Base-by-base conservation (phyloP, 2,329 filamentous ascomycete genomes). In the Aureobasidium sp. region DNA sequence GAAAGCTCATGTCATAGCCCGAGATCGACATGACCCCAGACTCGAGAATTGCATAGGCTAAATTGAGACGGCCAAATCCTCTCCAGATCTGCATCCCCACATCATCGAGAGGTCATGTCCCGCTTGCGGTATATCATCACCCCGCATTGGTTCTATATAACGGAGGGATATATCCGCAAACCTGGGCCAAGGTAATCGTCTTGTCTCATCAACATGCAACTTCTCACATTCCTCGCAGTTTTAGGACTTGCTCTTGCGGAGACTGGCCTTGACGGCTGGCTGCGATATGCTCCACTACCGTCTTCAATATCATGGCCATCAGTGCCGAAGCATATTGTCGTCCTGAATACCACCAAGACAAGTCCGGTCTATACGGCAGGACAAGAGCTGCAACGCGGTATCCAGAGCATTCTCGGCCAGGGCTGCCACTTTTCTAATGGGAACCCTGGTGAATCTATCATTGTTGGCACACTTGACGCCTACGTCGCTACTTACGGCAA, bases 331-430 rank as follows among this genome's bases (percentile, higher is more conserved):
- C 73, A 66, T 11, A 79, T 87, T 59, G 70, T 84, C 39, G 73
- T 77, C 3, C 75, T 86, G 64, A 87, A 86, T 67, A 75, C 70
- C 14, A 82, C 80, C 8, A 68, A 77, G 50, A 75, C 70, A 7
- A 82, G 81, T 59, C 85, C 86, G 0, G 77, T 89, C 1, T 80
- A 79, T 64, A 81, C 79, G 5, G 86, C 86, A 2, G 82, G 80
- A 0, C 71, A 79, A 29, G 85, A 88, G 68, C 69, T 89, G 14
- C 76, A 80, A 48, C 77, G 78, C 47, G 86, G 85, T 0, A 75
- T 89, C 41, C 70, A 74, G 3, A 76, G 81, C 13, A 85, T 89
- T 25, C 76, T 86, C 32, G 80, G 78, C n/a, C 78, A 79, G 64
- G 39, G 34, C 41, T 67, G 65, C 55, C 53, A 64, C 10, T 25